Conservation (phyloP, 345 rosid genomes). For the Orychophragmus violaceus region DNA sequence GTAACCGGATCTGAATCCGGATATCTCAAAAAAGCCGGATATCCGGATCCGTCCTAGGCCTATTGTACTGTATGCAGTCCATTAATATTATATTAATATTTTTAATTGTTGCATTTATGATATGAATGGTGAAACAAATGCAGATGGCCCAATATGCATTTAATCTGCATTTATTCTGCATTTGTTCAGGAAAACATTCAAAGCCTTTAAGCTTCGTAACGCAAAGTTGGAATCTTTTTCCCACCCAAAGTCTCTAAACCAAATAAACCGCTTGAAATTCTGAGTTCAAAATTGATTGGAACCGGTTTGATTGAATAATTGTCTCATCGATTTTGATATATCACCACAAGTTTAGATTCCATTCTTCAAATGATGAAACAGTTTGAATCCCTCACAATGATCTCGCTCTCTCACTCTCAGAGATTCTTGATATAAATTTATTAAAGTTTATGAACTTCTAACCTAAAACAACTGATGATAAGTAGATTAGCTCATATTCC, state of each 20-base stretch:
- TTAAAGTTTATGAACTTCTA: no score
- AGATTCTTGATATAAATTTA: conserved; percentile 21
- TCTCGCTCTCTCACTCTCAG: conserved; percentile 28
- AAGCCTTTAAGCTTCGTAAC: conserved; percentile 12
- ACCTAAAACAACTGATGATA: no score
- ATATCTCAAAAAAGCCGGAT: no score
- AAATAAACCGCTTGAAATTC: background rate
- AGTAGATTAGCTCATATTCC: no score
- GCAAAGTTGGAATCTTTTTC: conserved; percentile 25
- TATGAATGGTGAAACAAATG: no score
- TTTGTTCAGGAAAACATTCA: no score
- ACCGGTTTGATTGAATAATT: conserved; percentile 5
- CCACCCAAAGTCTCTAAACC: conserved; percentile 2
- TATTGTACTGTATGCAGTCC: no score
- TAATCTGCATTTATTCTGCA: background rate
- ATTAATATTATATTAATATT: no score
- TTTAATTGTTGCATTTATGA: no score
- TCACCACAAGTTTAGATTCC: conserved; percentile 50
- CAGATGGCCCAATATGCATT: conserved; percentile 3
- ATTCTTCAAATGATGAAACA: conserved; percentile 51
- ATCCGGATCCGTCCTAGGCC: no score
- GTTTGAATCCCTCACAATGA: conserved; percentile 29
- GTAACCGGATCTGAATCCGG: no score
- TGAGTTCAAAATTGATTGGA: background rate
- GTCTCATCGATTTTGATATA: background rate